Evolutionary conservation across 305 asterid genomes (phyloP), one percentile per base, ranked within the genome.

Genomic region (Solanum hybrid): DNA sequence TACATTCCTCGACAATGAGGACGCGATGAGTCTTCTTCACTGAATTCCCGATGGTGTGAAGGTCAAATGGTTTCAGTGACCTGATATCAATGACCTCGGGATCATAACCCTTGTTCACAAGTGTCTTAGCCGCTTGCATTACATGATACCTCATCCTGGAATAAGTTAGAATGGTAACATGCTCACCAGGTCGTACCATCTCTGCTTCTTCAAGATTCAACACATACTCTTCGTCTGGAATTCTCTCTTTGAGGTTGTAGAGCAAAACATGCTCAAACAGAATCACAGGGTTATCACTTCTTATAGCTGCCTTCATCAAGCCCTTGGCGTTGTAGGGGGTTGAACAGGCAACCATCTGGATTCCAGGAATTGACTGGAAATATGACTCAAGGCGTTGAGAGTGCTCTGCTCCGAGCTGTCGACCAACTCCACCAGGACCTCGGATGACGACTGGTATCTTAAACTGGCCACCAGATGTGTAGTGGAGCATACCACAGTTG

Each of bases 401-500:
- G 88, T 95, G 98, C 92, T 95, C 98, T 3, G 98, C 98, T 34
- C 96, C 98, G 10, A 95, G 96, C 92, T 95, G 98, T 51, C 96
- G 94, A 32, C 98, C 96, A 31, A 95, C 98, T 46, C 98, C 98
- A 38, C 98, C 98, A 11, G 98, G 98, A 10, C 98, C 96, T 34
- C 96, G 95, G 89, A 95, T 93, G 88, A 95, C 96, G 3, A 92
- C 78, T 12, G 98, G 98, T 66, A 95, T 95, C 77, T 93, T 95
- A 72, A 95, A 95, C 92, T 95, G 98, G 37, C 96, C 98, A 72
- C 96, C 98, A 38, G 95, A 95, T 66, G 98, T 95, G 90, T 95
- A 95, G 90, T 95, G 98, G 85, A 95, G 96, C 98, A 95, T 95
- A 85, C 98, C 96, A 46, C 96, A 95, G 90, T 95, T 95, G 92